phyloP scores from a whole-genome alignment of 495 filamentous ascomycete species.

The Penicillium canescens region DNA sequence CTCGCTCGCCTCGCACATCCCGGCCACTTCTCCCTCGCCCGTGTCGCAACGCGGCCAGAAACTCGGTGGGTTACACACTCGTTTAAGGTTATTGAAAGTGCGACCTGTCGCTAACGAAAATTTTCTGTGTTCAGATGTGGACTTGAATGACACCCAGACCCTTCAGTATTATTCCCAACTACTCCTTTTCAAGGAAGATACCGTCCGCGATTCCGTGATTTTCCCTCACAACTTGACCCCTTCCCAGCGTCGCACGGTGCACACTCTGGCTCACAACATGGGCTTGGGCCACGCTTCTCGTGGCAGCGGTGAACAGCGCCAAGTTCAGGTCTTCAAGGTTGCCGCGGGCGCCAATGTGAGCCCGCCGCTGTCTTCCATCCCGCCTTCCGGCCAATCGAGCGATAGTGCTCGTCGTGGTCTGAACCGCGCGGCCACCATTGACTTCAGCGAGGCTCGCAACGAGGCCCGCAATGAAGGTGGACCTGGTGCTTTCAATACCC shows the following conservation, averaged over 20 bases:
- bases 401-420: conserved; percentile 78
- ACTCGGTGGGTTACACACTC: conserved; percentile 50
- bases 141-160: conserved; percentile 88
- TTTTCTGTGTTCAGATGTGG: conserved; percentile 57
- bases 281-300: conserved; percentile 84
- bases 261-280: conserved; percentile 95
- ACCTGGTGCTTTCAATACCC: conserved; percentile 65
- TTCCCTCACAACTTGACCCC: conserved; percentile 82
- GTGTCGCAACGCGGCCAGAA: conserved; percentile 61
- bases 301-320: conserved; percentile 79
- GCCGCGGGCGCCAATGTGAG: conserved; percentile 62
- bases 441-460: conserved; percentile 88
- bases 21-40: conserved; percentile 72
- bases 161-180: conserved; percentile 87
- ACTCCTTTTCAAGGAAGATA: conserved; percentile 82
- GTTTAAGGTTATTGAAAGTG: conserved; percentile 3
- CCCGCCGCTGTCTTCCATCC: conserved; percentile 59
- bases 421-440: conserved; percentile 94
- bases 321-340: conserved; percentile 83
- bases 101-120: conserved; percentile 24
- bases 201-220: conserved; percentile 71
- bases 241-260: conserved; percentile 81
- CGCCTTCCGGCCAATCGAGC: conserved; percentile 61
- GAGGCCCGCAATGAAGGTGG: conserved; percentile 66
- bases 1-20: conserved; percentile 72